Conservation (phyloP, 768 basidiomycete species). For the Lepiota venenata region DNA sequence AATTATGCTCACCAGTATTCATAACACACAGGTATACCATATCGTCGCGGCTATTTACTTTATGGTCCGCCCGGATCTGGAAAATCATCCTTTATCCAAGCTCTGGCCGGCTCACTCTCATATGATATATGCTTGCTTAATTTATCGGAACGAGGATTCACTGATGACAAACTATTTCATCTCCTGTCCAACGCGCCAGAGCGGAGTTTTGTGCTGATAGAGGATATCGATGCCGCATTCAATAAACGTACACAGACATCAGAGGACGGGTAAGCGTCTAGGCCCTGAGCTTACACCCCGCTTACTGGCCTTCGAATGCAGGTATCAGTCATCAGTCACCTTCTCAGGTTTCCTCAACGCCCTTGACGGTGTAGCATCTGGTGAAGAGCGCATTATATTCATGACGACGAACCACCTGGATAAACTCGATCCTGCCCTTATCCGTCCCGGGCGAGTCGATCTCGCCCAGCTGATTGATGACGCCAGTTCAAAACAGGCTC, state of each 20-base stretch:
- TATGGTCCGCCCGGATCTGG: conserved; percentile 98
- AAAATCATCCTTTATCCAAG: conserved; percentile 98
- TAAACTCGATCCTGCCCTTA: conserved; percentile 87
- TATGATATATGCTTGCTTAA: conserved; percentile 98
- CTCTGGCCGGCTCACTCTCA: conserved; percentile 84
- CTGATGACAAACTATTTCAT: conserved; percentile 95
- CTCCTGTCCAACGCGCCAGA: conserved; percentile 92
- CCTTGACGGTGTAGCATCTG: conserved; percentile 95
- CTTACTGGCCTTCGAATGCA: conserved; percentile 27
- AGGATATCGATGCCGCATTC: conserved; percentile 97
- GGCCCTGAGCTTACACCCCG: not conserved
- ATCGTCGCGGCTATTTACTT: conserved; percentile 91
- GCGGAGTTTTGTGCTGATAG: conserved; percentile 90
- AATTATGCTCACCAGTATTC: conserved; percentile 5
- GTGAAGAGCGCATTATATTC: conserved; percentile 97
- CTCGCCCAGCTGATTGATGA: conserved; percentile 81
- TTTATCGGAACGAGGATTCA: conserved; percentile 91
- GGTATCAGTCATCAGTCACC: conserved; percentile 93
- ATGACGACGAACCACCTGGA: conserved; percentile 98
- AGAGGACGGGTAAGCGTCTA: conserved; percentile 78
- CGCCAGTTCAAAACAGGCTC: conserved; percentile 78
- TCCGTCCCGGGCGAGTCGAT: conserved; percentile 95
- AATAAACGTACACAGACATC: conserved; percentile 87
- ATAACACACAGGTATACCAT: conserved; percentile 82
- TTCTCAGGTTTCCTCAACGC: conserved; percentile 98